Base-by-base conservation (phyloP, 169 alveolate genomes). In the Besnoitia besnoiti region DNA sequence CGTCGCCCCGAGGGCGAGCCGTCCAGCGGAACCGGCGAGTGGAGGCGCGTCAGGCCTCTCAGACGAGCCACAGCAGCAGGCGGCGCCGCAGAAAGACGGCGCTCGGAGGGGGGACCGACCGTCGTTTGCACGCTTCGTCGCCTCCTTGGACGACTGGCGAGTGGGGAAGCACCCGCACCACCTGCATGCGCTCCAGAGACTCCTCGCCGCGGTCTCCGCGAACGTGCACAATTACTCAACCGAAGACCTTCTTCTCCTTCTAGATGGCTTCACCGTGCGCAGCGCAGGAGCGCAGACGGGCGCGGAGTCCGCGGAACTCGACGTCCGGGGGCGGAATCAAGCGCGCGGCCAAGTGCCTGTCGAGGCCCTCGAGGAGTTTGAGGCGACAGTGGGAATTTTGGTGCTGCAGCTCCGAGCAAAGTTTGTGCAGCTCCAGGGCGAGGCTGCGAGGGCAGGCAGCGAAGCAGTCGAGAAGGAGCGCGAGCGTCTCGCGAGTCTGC, bases 121-220 rank as follows among this genome's bases (percentile, higher is more conserved):
- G 12, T n/a, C 82, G 5, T 37, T 73, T 37, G 16, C 82, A 27
- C 46, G 12, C 46, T 73, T 73, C n/a, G 46, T 73, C 82, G 39
- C 82, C n/a, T 73, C 82, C 47, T 73, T 73, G 46, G 82, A 73
- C 46, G 82, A 73, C 82, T 73, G 82, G 82, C 82, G 7, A 35
- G 46, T 73, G 46, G 27, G 30, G 16, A 39, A 73, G 0, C 82
- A 73, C 21, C 82, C 82, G 5, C 46, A 73, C 46, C 82, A 73
- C n/a, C 5, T n/a, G 24, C 46, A 73, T 73, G 82, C 82, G 12
- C 19, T 73, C 1, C 82, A 73, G 82, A 7, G 82, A 30, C 46
- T 73, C 1, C 82, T 73, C 14, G 39, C 82, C 46, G 46, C 46
- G 39, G n/a, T 73, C n/a, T 73, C 39, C 44, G 39, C 82, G 46